A percentile compares a stretch with the other conserved stretches of the same genome.
phyloP scores from a whole-genome alignment of 2,329 filamentous ascomycete species.

The Colletotrichum magnum region DNA sequence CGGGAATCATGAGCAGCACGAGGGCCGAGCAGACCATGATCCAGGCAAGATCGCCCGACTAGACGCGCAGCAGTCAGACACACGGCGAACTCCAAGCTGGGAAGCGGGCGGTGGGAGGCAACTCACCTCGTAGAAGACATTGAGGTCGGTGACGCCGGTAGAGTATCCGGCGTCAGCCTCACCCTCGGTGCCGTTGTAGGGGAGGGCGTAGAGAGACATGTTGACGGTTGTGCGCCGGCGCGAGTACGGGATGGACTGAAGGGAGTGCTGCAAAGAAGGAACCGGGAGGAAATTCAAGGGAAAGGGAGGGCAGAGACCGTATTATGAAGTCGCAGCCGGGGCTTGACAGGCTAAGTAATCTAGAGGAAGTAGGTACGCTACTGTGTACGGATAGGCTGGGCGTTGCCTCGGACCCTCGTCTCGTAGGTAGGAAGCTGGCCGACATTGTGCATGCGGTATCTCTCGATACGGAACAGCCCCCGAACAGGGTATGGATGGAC shows the following conservation, averaged over 20 bases:
- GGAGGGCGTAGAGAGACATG: slow-evolving; percentile 53
- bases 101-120: background rate
- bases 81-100: slow-evolving; percentile 4
- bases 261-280: slow-evolving; percentile 9
- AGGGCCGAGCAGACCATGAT: slow-evolving; percentile 82
- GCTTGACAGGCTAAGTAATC: slow-evolving; percentile 35
- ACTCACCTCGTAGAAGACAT: slow-evolving; percentile 85
- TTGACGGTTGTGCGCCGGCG: slow-evolving; percentile 30
- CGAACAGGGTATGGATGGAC: slow-evolving; percentile 29
- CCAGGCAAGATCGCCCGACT: slow-evolving; percentile 89
- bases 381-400: slow-evolving; percentile 5
- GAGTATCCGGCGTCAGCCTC: slow-evolving; percentile 67
- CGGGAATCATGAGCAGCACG: slow-evolving; percentile 93
- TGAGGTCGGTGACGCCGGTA: slow-evolving; percentile 75
- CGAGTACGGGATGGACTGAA: slow-evolving; percentile 11
- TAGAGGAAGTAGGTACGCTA: background rate
- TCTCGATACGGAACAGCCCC: slow-evolving; percentile 27
- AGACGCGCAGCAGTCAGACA: slow-evolving; percentile 13
- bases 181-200: slow-evolving; percentile 66
- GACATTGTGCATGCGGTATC: slow-evolving; percentile 22
- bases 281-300: background rate
- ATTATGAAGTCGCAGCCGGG: slow-evolving; percentile 21
- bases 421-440: slow-evolving; percentile 16
- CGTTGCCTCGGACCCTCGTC: slow-evolving; percentile 13
- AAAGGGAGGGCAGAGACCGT: background rate